Percentiles rank a stretch among this genome's conserved stretches.
Conservation (phyloP, 768 basidiomycete genomes). For the Lactarius quietus region DNA sequence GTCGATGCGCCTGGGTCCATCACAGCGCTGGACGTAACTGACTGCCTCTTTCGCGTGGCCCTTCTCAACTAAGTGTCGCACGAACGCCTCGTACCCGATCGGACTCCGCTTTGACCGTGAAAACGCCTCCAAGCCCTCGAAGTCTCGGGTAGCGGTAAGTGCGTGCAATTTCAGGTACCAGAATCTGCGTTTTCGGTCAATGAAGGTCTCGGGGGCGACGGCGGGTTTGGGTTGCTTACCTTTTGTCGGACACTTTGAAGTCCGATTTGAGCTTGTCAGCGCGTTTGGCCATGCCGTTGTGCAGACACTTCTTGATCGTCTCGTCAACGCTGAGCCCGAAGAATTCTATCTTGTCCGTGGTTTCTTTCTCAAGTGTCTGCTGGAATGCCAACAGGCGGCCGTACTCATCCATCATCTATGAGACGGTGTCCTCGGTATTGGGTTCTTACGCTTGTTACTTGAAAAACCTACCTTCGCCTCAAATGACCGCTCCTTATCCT, state of each 20-base stretch:
- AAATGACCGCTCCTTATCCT: slow-evolving; percentile 88
- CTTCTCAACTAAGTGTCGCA: slow-evolving; percentile 68
- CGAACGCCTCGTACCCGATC: slow-evolving; percentile 93
- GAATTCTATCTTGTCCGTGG: slow-evolving; percentile 71
- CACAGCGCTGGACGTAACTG: slow-evolving; percentile 77
- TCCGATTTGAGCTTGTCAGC: slow-evolving; percentile 88
- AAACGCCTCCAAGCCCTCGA: slow-evolving; percentile 82
- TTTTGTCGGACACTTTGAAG: slow-evolving; percentile 93
- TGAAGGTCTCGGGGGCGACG: neutral
- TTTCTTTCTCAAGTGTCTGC: slow-evolving; percentile 84
- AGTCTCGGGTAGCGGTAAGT: slow-evolving; percentile 73
- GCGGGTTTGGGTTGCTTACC: slow-evolving; percentile 45
- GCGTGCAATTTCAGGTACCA: slow-evolving; percentile 92
- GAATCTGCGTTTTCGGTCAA: slow-evolving; percentile 50
- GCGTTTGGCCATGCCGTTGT: slow-evolving; percentile 77
- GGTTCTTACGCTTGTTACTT: neutral
- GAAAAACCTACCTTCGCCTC: slow-evolving; percentile 74
- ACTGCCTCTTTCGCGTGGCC: slow-evolving; percentile 76
- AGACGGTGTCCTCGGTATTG: neutral
- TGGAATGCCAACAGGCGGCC: slow-evolving; percentile 72
- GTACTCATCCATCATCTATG: slow-evolving; percentile 89
- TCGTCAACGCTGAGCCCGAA: slow-evolving; percentile 85
- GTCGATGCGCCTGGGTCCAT: slow-evolving; percentile 76
- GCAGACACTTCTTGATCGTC: slow-evolving; percentile 73
- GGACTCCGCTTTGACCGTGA: slow-evolving; percentile 86